A percentile compares a stretch with the other conserved stretches of the same genome.
Evolutionary conservation across 345 rosid genomes (phyloP).

Genomic region (Gynandropsis gynandra): DNA sequence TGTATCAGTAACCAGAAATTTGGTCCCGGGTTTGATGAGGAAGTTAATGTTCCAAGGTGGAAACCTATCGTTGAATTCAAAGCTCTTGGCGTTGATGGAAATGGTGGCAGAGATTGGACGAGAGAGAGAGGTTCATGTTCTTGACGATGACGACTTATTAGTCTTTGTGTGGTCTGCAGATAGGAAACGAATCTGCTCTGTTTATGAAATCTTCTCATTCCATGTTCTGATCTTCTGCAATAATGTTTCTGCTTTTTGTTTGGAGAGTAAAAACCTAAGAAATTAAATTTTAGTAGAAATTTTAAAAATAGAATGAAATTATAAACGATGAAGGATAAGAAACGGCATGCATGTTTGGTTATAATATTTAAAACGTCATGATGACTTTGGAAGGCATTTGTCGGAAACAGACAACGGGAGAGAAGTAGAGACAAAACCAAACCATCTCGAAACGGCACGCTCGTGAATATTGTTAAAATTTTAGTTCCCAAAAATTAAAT

Average conservation of each 20-base stretch:
- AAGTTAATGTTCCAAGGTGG: slow-evolving; percentile 63
- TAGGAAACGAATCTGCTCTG: slow-evolving; percentile 76
- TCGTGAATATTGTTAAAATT: too few species aligned
- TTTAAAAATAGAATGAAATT: too few species aligned
- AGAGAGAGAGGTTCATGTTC: slow-evolving; percentile 58
- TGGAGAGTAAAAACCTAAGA: too few species aligned
- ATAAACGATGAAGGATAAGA: neutral
- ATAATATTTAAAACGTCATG: slow-evolving; percentile 8
- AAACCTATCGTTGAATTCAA: slow-evolving; percentile 43
- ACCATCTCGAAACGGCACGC: neutral
- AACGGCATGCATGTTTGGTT: slow-evolving; percentile 15
- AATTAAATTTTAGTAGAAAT: too few species aligned
- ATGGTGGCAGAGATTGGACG: slow-evolving; percentile 64
- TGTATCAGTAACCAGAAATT: slow-evolving; percentile 69
- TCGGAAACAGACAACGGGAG: neutral
- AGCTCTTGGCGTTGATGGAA: slow-evolving; percentile 61
- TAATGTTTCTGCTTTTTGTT: too few species aligned
- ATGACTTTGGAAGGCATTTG: neutral
- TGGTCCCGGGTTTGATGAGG: slow-evolving; percentile 60
- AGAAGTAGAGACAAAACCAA: too few species aligned
- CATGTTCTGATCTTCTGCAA: too few species aligned
- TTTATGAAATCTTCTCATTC: too few species aligned
- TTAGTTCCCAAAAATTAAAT: too few species aligned
- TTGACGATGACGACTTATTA: slow-evolving; percentile 74
- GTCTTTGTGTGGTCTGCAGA: too few species aligned